Evolutionary conservation across 345 rosid species (phyloP).

Genomic region (Aethionema arabicum): DNA sequence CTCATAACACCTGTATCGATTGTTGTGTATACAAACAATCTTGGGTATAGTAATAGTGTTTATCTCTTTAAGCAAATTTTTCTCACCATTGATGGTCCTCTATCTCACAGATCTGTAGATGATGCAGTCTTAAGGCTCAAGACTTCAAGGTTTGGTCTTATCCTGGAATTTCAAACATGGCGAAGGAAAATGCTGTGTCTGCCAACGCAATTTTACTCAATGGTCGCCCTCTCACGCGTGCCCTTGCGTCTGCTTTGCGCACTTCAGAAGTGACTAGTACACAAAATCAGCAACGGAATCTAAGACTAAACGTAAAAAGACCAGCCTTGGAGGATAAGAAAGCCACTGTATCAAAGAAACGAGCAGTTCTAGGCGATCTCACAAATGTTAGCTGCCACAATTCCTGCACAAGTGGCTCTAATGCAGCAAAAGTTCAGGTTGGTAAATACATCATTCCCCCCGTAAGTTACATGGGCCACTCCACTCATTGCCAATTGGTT

Average conservation of each 20-base stretch:
- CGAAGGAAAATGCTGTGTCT: slow-evolving; percentile 49
- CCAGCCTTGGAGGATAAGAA: slow-evolving; percentile 54
- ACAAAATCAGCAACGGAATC: slow-evolving; percentile 40
- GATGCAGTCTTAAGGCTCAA: slow-evolving; percentile 24
- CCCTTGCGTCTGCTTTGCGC: slow-evolving; percentile 62
- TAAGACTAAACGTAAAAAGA: slow-evolving; percentile 49
- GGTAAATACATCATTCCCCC: slow-evolving; percentile 12
- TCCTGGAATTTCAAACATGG: slow-evolving; percentile 51
- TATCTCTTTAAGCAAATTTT: background rate
- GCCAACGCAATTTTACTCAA: slow-evolving; percentile 34
- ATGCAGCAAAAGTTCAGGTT: slow-evolving; percentile 55
- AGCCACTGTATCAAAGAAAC: slow-evolving; percentile 47
- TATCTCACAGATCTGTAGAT: slow-evolving; percentile 31
- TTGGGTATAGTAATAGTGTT: background rate
- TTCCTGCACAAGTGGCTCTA: slow-evolving; percentile 44
- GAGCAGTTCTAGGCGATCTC: slow-evolving; percentile 70
- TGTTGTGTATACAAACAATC: slow-evolving; percentile 14
- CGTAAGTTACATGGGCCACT: too few species aligned
- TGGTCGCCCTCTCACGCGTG: slow-evolving; percentile 65
- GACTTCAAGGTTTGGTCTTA: slow-evolving; percentile 41
- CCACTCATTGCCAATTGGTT: too few species aligned
- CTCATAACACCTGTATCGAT: slow-evolving; percentile 9
- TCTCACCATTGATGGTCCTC: slow-evolving; percentile 10
- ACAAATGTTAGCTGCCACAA: slow-evolving; percentile 56
- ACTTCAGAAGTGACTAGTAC: slow-evolving; percentile 37